Percentiles rank a stretch among this genome's conserved stretches.
These are phyloP conservation scores for Arbutus unedo DNA, from an alignment of 148 eudicot species.

Conservation along the genomic window DNA sequence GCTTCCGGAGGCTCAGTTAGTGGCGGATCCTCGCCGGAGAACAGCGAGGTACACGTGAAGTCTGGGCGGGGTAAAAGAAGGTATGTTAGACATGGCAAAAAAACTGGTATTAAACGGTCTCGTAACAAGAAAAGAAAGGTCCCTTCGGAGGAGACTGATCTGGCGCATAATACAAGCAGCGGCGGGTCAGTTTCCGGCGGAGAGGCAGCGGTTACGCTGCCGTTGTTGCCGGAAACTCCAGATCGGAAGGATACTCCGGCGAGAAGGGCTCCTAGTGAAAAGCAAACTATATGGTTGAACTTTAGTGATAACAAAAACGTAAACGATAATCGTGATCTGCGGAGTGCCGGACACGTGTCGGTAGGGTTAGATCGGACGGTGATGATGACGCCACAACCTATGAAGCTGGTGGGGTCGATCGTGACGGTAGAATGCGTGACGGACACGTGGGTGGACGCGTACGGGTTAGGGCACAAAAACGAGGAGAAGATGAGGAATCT, in stretches of 20 bases:
- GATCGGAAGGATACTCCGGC: constrained; percentile 35
- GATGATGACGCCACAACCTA: constrained; percentile 9
- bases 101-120: neutral
- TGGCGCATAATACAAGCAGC: neutral
- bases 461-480: constrained; percentile 40
- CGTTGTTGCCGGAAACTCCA: constrained; percentile 68
- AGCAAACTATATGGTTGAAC: constrained; percentile 30
- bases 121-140: constrained; percentile 22
- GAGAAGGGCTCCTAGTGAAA: neutral
- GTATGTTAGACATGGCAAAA: neutral
- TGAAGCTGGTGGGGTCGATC: constrained; percentile 25
- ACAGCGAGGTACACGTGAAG: constrained; percentile 17
- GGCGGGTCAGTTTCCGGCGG: constrained; percentile 22
- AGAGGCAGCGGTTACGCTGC: constrained; percentile 39
- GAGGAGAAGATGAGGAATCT: constrained; percentile 43
- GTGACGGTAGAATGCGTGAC: constrained; percentile 70
- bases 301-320: constrained; percentile 6
- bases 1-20: constrained; percentile 19
- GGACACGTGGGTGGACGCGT: constrained; percentile 60
- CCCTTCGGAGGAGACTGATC: constrained; percentile 23
- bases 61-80: constrained; percentile 34
- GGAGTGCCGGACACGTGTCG: neutral
- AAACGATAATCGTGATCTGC: neutral
- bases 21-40: constrained; percentile 23
- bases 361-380: neutral